A percentile compares a stretch with the other conserved stretches of the same genome.
Evolutionary conservation across 1,284 basidiomycete genomes (phyloP).

Genomic region (Dichomitus squalens): DNA sequence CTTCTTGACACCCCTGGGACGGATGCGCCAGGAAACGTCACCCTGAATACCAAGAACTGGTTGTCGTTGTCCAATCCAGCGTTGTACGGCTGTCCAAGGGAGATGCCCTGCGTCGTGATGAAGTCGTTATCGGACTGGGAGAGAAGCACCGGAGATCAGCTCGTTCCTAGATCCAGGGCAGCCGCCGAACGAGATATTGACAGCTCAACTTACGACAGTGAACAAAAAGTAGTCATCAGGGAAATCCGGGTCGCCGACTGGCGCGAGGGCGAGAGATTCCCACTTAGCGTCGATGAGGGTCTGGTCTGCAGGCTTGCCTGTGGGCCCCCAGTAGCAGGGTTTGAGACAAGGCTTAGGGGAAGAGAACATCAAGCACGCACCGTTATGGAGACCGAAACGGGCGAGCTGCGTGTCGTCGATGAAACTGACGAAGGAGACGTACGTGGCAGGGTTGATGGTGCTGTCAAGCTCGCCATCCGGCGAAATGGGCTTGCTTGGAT

Average conservation of each 20-base stretch:
- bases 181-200: background rate
- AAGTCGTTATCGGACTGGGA: conserved; percentile 68
- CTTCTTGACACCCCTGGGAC: background rate
- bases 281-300: conserved; percentile 69
- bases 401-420: conserved; percentile 54
- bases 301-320: conserved; percentile 44
- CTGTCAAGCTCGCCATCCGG: conserved; percentile 49
- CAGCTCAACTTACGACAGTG: conserved; percentile 46
- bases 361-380: conserved; percentile 26
- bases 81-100: conserved; percentile 54
- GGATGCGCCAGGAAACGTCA: conserved; percentile 54
- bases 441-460: conserved; percentile 55
- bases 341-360: background rate
- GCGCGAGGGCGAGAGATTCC: conserved; percentile 66
- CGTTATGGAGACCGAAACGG: conserved; percentile 66
- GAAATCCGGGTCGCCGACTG: conserved; percentile 48
- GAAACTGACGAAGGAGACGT: conserved; percentile 58
- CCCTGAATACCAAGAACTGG: conserved; percentile 67
- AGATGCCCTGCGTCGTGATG: conserved; percentile 58
- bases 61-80: conserved; percentile 61
- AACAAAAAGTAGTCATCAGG: conserved; percentile 73
- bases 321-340: background rate
- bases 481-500: conserved; percentile 55
- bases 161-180: background rate
- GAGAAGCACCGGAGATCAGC: background rate